Base-by-base conservation (phyloP, 208 protist species). In the Crithidia sp. region DNA sequence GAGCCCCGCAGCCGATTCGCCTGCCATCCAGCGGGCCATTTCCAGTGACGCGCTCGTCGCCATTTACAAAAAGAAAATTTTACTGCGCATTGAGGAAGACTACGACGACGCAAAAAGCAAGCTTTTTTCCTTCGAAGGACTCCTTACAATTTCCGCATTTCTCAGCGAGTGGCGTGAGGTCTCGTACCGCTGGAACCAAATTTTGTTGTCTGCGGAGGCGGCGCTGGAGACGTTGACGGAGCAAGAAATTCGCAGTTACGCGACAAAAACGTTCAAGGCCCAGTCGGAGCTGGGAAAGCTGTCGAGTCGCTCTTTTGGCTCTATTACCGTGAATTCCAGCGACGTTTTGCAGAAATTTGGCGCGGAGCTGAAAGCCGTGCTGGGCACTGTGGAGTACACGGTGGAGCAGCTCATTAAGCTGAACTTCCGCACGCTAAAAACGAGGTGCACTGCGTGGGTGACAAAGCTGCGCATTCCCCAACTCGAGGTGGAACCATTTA, bases 231-330 rank as follows among this genome's bases (percentile, higher is more conserved):
- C n/a, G 4, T 80, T 92, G 13, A 57, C 65, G 3, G 86, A 91
- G 54, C 47, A 67, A 7, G 84, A 91, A 53, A 70, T 92, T 59
- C 79, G 85, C 13, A 63, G 58, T 10, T 82, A 82, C 47, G 71
- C 77, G 45, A 73, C 80, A 17, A 84, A 68, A 45, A 75, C 81
- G 0, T 62, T 85, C 50, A 87, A 88, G 49, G 58, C 85, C 13
- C 78, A 84, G 40, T 19, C 36, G 2, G 79, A 89, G 28, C 76
- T 94, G 1, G 79, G 74, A 50, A 85, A 83, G 54, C 63, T 94
- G 5, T 58, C 66, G 7, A 83, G 74, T 40, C 73, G 82, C 5
- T 74, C 67, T 37, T 87, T 64, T 37, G 82, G 84, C 17, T 82
- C 78, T 4, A 76, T 92, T 60, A 60, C 76, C 16, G 73, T 92